Evolutionary conservation across 2,329 filamentous ascomycete species (phyloP).

Genomic region (Cordyceps militaris): DNA sequence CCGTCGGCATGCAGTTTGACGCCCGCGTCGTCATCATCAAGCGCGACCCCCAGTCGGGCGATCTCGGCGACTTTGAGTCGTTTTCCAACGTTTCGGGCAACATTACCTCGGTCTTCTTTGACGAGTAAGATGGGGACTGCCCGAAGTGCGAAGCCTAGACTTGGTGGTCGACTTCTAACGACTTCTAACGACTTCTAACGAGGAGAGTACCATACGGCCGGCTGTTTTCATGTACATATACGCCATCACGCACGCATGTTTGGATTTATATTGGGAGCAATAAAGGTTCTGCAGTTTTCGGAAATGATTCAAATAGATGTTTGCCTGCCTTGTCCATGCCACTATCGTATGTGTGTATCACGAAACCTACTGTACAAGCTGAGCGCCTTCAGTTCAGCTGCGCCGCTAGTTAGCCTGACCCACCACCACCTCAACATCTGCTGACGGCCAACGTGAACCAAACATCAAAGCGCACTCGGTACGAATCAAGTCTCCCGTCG

Average conservation of each 20-base stretch:
- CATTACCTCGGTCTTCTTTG: constrained; percentile 42
- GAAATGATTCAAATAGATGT: not conserved
- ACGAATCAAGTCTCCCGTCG: not conserved
- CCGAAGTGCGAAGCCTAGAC: not conserved
- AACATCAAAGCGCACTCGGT: not conserved
- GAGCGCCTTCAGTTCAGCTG: not conserved
- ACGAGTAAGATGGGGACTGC: constrained; percentile 26
- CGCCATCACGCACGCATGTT: not conserved
- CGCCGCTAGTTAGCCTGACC: not conserved
- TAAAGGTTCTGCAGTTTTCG: not conserved
- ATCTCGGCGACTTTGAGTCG: constrained; percentile 42
- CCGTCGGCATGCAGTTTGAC: constrained; percentile 57
- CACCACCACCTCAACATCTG: constrained; percentile 3
- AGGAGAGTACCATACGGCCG: not conserved
- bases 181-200: too few relatives aligned
- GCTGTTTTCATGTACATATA: not conserved
- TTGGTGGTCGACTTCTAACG: too few relatives aligned
- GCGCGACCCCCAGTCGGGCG: constrained; percentile 52
- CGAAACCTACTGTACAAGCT: too few relatives aligned
- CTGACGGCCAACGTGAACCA: not conserved
- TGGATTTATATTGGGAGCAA: not conserved
- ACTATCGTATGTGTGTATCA: too few relatives aligned
- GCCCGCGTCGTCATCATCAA: constrained; percentile 53
- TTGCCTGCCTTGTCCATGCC: not conserved
- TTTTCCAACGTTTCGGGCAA: constrained; percentile 35